A percentile compares a stretch with the other conserved stretches of the same genome.
phyloP scores from a whole-genome alignment of 208 protist species.

The Trypanosomatidae sp. region DNA sequence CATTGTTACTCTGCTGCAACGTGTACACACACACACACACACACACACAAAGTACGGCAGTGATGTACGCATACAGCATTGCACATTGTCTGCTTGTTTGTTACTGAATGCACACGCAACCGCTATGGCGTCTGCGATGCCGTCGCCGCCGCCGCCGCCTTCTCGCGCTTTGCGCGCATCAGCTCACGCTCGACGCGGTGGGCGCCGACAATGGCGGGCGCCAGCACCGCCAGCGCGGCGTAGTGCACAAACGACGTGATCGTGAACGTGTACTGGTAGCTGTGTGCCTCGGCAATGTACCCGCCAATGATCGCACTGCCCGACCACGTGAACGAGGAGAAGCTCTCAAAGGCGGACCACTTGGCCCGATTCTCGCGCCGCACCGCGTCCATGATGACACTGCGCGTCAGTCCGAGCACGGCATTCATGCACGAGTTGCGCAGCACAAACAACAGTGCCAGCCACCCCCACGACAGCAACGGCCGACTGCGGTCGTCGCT shows the following conservation, averaged over 20 bases:
- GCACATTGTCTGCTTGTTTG: background rate
- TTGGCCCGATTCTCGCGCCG: constrained; percentile 15
- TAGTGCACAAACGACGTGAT: constrained; percentile 37
- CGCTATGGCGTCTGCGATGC: too few relatives aligned
- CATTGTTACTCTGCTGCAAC: too few relatives aligned
- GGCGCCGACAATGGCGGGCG: constrained; percentile 19
- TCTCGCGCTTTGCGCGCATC: background rate
- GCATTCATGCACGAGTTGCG: constrained; percentile 59
- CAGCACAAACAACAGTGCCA: constrained; percentile 13
- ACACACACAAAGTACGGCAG: too few relatives aligned
- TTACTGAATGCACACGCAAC: background rate
- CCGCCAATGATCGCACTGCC: constrained; percentile 48
- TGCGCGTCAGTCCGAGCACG: constrained; percentile 35
- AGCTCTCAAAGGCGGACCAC: constrained; percentile 58
- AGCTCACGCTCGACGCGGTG: constrained; percentile 7
- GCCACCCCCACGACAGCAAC: constrained; percentile 2
- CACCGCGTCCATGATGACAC: constrained; percentile 61
- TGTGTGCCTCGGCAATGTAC: constrained; percentile 14
- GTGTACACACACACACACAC: too few relatives aligned
- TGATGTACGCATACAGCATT: background rate
- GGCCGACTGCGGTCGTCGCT: too few relatives aligned
- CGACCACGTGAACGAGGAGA: constrained; percentile 44
- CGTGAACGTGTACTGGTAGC: constrained; percentile 28
- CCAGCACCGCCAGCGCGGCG: constrained; percentile 10
- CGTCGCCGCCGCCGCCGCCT: background rate